Evolutionary conservation across 2,329 filamentous ascomycete species (phyloP).

Genomic region (Colletotrichum sp.): DNA sequence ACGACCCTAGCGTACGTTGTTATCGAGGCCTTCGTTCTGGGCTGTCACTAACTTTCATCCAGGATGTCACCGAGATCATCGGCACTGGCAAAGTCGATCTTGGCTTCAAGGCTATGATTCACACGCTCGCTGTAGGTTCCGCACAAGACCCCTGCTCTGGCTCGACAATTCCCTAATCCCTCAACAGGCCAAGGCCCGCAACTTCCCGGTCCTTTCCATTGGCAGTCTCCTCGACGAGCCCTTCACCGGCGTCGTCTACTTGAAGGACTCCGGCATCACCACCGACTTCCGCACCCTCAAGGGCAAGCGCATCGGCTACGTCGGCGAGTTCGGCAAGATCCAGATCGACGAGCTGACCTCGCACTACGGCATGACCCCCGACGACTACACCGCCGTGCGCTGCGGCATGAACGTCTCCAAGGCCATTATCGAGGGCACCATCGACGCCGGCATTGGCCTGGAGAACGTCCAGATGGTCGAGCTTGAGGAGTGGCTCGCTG

Average conservation of each 20-base stretch:
- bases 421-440: constrained; percentile 74
- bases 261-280: constrained; percentile 77
- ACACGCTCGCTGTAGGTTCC: constrained; percentile 70
- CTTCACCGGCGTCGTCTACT: constrained; percentile 80
- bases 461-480: constrained; percentile 88
- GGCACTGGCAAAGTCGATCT: constrained; percentile 78
- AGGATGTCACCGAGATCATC: constrained; percentile 84
- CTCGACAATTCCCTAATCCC: not conserved
- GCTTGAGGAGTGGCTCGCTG: constrained; percentile 75
- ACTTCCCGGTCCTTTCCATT: constrained; percentile 75
- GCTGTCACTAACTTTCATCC: not conserved
- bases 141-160: rapidly evolving
- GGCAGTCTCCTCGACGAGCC: constrained; percentile 80
- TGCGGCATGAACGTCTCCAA: constrained; percentile 84
- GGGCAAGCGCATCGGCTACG: constrained; percentile 80
- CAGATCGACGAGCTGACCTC: constrained; percentile 83
- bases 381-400: constrained; percentile 77
- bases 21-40: not conserved
- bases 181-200: constrained; percentile 71
- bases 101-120: constrained; percentile 86
- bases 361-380: constrained; percentile 76
- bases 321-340: constrained; percentile 83
- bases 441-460: constrained; percentile 77
- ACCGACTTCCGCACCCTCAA: constrained; percentile 76
- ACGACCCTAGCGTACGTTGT: constrained; percentile 70